Base-by-base conservation (phyloP, 1,284 basidiomycete genomes). In the Boletus hoseneyae region DNA sequence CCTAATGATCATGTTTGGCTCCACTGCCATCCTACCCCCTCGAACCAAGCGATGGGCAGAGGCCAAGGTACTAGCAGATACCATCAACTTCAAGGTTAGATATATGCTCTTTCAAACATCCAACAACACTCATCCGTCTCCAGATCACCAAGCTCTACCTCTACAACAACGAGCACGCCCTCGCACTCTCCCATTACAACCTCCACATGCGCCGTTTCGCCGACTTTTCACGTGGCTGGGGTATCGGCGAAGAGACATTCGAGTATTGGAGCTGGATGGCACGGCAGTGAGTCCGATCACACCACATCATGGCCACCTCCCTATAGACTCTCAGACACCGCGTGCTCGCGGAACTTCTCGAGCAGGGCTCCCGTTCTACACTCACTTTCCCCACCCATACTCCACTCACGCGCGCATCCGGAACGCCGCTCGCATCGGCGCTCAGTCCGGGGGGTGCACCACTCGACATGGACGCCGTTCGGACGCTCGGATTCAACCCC, bases 191-290 rank as follows among this genome's bases (percentile, higher is more conserved):
- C 0, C 88, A 94, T 53, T 88, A 96, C 63, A 86, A 83, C 47
- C 79, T 82, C 16, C 95, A 98, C 64, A 77, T 96, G 54, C 81
- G 85, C 27, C 83, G 85, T 50, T 96, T 98, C 58, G 80, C 85
- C 6, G 92, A 95, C 57, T 82, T 98, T 50, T 93, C 90, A 9
- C 77, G 89, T 7, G 88, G 90, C 0, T 98, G 96, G 96, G 93
- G 92, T 3, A 97, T 98, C 47, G 94, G 94, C n/a, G 91, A 94
- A 60, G 89, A 93, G 60, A 97, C 92, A 0, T 97, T 90, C 59
- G 97, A 98, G 67, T 98, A 86, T 64, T 98, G 96, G 96, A 90
- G 87, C 58, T 99, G 95, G 96, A 77, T 94, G 45, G 88, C 90
- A 8, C 78, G 94, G 62, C 93, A 97, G 89, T 93, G 58, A 54